Conservation (phyloP, 2,329 filamentous ascomycete species). For the Cladophialophora immunda region DNA sequence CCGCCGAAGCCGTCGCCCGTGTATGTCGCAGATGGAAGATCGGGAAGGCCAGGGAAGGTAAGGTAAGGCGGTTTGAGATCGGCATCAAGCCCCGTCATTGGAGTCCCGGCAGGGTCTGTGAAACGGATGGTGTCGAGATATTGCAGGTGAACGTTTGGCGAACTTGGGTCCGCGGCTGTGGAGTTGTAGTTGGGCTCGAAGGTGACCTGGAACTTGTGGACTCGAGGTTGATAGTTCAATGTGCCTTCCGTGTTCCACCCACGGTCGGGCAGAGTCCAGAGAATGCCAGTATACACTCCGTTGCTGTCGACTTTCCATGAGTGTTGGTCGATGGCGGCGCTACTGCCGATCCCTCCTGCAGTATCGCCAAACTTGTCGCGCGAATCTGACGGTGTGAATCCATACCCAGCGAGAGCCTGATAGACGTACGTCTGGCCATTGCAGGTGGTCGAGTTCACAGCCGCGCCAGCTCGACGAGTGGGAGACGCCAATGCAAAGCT, state of each 20-base stretch:
- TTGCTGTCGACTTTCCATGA: conserved; percentile 63
- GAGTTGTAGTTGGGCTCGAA: conserved; percentile 63
- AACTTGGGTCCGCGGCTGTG: conserved; percentile 56
- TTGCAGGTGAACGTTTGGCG: conserved; percentile 68
- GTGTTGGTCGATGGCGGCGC: conserved; percentile 68
- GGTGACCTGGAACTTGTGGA: conserved; percentile 72
- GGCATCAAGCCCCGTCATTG: conserved; percentile 71
- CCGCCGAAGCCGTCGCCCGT: conserved; percentile 74
- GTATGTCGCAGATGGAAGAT: conserved; percentile 70
- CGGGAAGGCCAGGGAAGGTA: conserved; percentile 66
- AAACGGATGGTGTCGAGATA: conserved; percentile 73
- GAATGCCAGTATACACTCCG: conserved; percentile 66
- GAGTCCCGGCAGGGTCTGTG: conserved; percentile 68
- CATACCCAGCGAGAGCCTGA: conserved; percentile 72
- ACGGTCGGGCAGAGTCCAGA: conserved; percentile 72
- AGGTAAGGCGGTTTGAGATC: conserved; percentile 61
- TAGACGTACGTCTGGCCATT: conserved; percentile 72
- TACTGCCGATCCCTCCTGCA: conserved; percentile 71
- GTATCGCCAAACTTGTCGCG: conserved; percentile 75
- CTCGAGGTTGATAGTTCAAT: conserved; percentile 70
- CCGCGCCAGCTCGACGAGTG: conserved; percentile 17
- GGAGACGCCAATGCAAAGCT: conserved; percentile 30
- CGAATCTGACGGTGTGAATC: conserved; percentile 65
- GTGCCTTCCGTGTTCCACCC: conserved; percentile 79
- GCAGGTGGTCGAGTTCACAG: conserved; percentile 63